Evolutionary conservation across 768 basidiomycete species (phyloP).

Genomic region (Pulveroboletus sp.): DNA sequence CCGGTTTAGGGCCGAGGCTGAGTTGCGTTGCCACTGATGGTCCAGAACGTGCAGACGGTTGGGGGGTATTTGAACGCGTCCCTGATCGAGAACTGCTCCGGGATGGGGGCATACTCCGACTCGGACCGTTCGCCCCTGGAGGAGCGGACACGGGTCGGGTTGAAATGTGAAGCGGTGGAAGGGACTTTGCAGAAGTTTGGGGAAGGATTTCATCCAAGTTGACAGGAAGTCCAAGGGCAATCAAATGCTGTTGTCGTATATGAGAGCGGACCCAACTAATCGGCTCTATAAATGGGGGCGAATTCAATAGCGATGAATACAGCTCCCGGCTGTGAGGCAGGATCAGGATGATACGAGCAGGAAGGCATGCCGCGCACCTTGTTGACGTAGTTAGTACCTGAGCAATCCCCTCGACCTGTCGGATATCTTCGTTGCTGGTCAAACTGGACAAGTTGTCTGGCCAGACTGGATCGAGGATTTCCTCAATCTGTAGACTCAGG

Average conservation of each 20-base stretch:
- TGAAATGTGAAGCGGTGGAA: slow-evolving; percentile 79
- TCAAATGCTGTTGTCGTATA: slow-evolving; percentile 86
- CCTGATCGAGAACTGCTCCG: slow-evolving; percentile 52
- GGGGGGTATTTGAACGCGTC: slow-evolving; percentile 40
- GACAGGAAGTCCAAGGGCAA: slow-evolving; percentile 88
- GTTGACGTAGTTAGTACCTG: slow-evolving; percentile 74
- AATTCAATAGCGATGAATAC: slow-evolving; percentile 66
- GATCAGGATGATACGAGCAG: slow-evolving; percentile 23
- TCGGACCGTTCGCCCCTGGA: slow-evolving; percentile 47
- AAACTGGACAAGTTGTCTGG: slow-evolving; percentile 45
- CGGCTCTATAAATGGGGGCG: slow-evolving; percentile 73
- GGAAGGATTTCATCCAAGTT: slow-evolving; percentile 92
- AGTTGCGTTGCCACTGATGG: slow-evolving; percentile 34
- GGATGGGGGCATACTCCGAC: slow-evolving; percentile 28
- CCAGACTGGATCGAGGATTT: slow-evolving; percentile 67
- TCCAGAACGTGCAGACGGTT: slow-evolving; percentile 37
- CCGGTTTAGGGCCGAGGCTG: slow-evolving; percentile 73
- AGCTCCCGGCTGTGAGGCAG: slow-evolving; percentile 60
- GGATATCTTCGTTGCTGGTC: slow-evolving; percentile 66
- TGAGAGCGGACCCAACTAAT: slow-evolving; percentile 93
- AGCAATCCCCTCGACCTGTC: slow-evolving; percentile 74
- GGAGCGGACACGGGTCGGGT: slow-evolving; percentile 82
- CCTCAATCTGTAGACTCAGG: slow-evolving; percentile 59
- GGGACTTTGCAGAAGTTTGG: slow-evolving; percentile 53
- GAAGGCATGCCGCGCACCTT: slow-evolving; percentile 47